phyloP scores from a whole-genome alignment of 495 filamentous ascomycete genomes.

The Rhypophila decipiens region DNA sequence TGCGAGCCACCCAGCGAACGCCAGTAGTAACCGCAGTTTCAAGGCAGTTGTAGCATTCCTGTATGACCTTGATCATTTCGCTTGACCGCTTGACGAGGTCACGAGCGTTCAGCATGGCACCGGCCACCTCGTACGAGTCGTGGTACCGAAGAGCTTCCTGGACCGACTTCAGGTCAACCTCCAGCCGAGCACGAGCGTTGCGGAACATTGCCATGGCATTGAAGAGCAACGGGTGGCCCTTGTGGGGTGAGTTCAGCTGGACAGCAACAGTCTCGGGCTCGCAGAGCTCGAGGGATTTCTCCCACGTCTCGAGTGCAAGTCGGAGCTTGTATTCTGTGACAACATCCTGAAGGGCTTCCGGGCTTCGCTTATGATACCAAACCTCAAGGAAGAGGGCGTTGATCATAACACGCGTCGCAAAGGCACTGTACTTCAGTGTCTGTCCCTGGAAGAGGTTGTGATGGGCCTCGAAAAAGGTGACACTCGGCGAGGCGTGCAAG shows the following conservation, averaged over 20 bases:
- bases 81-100: conserved; percentile 89
- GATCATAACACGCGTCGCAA: conserved; percentile 97
- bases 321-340: conserved; percentile 98
- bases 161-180: conserved; percentile 90
- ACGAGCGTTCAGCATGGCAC: conserved; percentile 88
- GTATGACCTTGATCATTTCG: conserved; percentile 97
- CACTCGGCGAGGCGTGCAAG: conserved; percentile 58
- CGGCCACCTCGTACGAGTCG: conserved; percentile 92
- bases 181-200: conserved; percentile 84
- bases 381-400: conserved; percentile 98
- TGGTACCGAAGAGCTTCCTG: conserved; percentile 97
- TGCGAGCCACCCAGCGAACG: conserved; percentile 96
- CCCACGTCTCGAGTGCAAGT: conserved; percentile 94
- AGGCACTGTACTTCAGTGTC: conserved; percentile 87
- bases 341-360: conserved; percentile 90
- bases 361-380: conserved; percentile 97
- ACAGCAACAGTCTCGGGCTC: conserved; percentile 89
- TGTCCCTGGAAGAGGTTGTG: conserved; percentile 93
- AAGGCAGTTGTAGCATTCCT: conserved; percentile 97
- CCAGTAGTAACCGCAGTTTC: conserved; percentile 91
- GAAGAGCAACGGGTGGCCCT: conserved; percentile 97
- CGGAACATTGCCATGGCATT: conserved; percentile 98
- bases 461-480: conserved; percentile 89
- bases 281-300: conserved; percentile 88
- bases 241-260: conserved; percentile 88